Evolutionary conservation across 345 rosid species (phyloP), one percentile per base, ranked within the genome.

Genomic region (Xanthoceras sorbifolium): DNA sequence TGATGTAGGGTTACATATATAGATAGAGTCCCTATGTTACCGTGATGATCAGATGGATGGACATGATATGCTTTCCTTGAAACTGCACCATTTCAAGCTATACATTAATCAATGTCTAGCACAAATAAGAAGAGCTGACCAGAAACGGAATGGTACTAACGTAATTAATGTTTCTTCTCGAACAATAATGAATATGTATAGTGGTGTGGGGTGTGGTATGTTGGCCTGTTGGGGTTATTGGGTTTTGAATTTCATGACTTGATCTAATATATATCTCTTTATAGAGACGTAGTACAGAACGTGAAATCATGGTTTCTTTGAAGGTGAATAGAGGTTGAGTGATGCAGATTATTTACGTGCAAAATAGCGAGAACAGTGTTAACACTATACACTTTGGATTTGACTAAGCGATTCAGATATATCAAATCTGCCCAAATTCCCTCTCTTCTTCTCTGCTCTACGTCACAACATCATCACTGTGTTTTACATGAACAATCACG

Each of bases 281-380:
- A 44, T 17, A 11, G 1, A 15, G 57, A 67, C 2, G 15, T 14
- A 1, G 71, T 23, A 67, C 26, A 66, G 14, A 48, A 48, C 34
- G 60, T 54, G 20, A 8, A 48, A 69, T 40, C 34, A 46, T 69
- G 34, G 22, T 5, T 46, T n/a, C 18, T 15, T 7, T 20, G 50
- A 23, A 40, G 74, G 65, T 71, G 70, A 71, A 71, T 17, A 34
- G 29, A 18, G 40, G 20, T 64, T 75, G 82, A 71, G 62, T 23
- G 71, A 55, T 67, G 57, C 78, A 69, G 81, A 74, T 55, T 64
- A 50, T 64, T 82, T 75, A 71, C 85, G 85, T 82, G 82, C 72
- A 44, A 12, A 66, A 6, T 71, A 66, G 22, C 36, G 57, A 77
- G 29, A 77, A 81, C 84, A 81, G 84, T 81, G 46, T 34, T 42